phyloP scores from a whole-genome alignment of 2,329 filamentous ascomycete genomes.

The Curvularia hawaiiensis region DNA sequence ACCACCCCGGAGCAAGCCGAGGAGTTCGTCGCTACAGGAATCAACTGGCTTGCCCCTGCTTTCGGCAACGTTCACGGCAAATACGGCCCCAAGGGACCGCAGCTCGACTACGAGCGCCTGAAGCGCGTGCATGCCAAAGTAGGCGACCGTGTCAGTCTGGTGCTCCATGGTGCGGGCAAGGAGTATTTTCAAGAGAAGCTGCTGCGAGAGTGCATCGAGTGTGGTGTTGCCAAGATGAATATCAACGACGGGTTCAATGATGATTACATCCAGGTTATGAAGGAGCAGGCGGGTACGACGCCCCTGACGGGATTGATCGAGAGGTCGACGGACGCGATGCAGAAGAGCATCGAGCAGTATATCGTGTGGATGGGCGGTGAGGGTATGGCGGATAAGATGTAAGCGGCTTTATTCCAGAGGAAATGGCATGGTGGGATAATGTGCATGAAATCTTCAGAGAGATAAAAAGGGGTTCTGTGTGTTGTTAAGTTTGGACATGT shows the following conservation, averaged over 20 bases:
- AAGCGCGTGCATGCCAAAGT: conserved; percentile 56
- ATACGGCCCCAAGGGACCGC: conserved; percentile 68
- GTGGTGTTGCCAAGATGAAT: conserved; percentile 63
- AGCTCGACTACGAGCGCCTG: conserved; percentile 42
- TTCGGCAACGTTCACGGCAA: conserved; percentile 79
- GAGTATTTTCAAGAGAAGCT: conserved; percentile 58
- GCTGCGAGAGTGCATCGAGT: conserved; percentile 59
- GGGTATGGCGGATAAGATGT: conserved; percentile 40
- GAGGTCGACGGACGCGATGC: conserved; percentile 60
- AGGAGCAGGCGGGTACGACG: conserved; percentile 56
- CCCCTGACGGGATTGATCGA: conserved; percentile 61
- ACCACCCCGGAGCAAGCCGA: conserved; percentile 72
- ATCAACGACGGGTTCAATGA: conserved; percentile 64
- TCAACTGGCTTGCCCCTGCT: conserved; percentile 75
- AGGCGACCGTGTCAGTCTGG: conserved; percentile 56
- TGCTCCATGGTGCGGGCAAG: conserved; percentile 64
- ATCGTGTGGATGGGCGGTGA: conserved; percentile 58
- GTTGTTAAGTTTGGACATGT: too few species aligned
- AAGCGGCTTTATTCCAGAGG: too few species aligned
- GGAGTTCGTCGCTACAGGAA: conserved; percentile 72
- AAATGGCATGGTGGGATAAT: too few species aligned
- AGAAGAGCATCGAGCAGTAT: conserved; percentile 60
- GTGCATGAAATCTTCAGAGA: too few species aligned
- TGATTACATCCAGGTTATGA: conserved; percentile 55
- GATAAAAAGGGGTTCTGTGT: too few species aligned